Conservation (phyloP, 176 grass and related monocot species). For the Aegilops umbellulata region DNA sequence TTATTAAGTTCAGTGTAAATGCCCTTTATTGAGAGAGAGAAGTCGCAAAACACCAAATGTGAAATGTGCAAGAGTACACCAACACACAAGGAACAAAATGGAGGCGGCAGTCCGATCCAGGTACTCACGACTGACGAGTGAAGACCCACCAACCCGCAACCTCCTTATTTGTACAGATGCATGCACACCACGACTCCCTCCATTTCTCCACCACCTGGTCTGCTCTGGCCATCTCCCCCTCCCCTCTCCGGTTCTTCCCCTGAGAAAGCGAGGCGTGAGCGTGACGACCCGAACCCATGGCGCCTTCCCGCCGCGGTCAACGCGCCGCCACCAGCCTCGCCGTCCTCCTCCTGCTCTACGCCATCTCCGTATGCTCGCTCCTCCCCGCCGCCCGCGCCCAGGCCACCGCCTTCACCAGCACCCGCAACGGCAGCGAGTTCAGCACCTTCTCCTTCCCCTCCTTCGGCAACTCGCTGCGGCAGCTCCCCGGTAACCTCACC, state of each 20-base stretch:
- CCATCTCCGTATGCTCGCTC: conserved; percentile 6
- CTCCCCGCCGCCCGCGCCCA: conserved; percentile 15
- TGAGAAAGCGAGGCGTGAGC: background rate
- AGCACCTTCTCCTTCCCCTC: conserved; percentile 38
- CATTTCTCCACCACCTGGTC: background rate
- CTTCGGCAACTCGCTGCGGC: background rate
- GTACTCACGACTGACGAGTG: background rate
- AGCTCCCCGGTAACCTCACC: conserved; percentile 17
- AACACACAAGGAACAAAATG: background rate
- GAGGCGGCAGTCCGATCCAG: background rate
- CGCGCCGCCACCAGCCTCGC: background rate
- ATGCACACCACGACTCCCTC: background rate
- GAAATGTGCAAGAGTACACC: background rate
- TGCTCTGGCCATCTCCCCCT: background rate
- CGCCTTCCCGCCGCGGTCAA: background rate
- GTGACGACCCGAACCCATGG: conserved; percentile 9
- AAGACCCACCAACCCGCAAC: background rate
- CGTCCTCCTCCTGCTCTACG: conserved; percentile 25
- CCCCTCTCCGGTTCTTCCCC: background rate
- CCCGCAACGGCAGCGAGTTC: conserved; percentile 13
- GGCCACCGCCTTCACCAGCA: conserved; percentile 1
- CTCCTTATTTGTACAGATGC: background rate
- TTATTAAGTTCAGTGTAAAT: no score
- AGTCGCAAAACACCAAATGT: background rate
- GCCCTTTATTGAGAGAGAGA: no score